Evolutionary conservation across 352 stramenopile species (phyloP).

Genomic region (Thraustochytrium sp.): DNA sequence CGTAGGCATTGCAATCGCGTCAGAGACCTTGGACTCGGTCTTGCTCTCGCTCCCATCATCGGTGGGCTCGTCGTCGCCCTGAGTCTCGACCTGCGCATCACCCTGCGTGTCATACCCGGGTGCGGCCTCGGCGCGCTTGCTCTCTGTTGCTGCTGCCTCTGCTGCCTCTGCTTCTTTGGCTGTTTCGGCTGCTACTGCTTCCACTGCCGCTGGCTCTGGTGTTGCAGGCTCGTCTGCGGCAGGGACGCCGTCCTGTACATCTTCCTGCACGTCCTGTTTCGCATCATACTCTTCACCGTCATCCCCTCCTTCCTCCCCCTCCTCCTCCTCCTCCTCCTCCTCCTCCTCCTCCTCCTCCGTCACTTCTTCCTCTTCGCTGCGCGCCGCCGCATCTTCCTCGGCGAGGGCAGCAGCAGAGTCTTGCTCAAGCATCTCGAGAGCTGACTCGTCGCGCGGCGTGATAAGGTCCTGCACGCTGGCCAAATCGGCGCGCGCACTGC

Average conservation of each 20-base stretch:
- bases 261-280: not conserved
- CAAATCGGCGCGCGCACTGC: not conserved
- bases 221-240: no score
- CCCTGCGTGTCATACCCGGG: not conserved
- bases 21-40: no score
- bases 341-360: not conserved
- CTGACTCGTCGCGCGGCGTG: slow-evolving; percentile 7
- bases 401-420: not conserved
- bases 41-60: not conserved
- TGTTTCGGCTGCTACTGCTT: no score
- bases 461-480: slow-evolving; percentile 18
- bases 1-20: no score
- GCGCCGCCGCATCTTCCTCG: not conserved
- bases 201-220: no score
- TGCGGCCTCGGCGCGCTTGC: not conserved
- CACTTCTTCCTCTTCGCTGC: not conserved
- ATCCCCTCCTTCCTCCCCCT: not conserved
- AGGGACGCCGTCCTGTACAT: no score
- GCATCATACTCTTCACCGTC: not conserved
- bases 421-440: not conserved
- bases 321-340: not conserved
- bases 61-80: not conserved
- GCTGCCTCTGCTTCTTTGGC: not conserved
- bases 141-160: not conserved
- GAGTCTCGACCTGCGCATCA: not conserved